A percentile compares a stretch with the other conserved stretches of the same genome.
Evolutionary conservation across 768 basidiomycete species (phyloP).

Genomic region (Termitomyces sp.): DNA sequence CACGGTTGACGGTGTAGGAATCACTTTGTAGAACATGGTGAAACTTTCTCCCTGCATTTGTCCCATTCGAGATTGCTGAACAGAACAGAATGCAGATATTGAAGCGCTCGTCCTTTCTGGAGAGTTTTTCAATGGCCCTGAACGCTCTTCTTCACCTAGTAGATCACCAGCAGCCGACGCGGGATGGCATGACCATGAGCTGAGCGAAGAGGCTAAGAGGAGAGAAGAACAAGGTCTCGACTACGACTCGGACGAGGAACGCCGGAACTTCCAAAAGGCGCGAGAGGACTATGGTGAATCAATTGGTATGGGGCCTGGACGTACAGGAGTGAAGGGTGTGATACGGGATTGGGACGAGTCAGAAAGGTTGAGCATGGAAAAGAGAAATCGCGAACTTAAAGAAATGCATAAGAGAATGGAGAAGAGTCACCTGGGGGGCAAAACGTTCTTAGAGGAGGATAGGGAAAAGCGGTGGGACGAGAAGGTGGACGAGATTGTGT

Average conservation of each 20-base stretch:
- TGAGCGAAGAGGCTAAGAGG: conserved; percentile 30
- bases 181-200: conserved; percentile 51
- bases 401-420: conserved; percentile 56
- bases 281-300: conserved; percentile 39
- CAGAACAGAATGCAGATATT: conserved; percentile 19
- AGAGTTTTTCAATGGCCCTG: conserved; percentile 54
- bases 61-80: background rate
- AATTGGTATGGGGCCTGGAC: conserved; percentile 81
- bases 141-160: conserved; percentile 56
- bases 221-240: conserved; percentile 32
- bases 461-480: conserved; percentile 45
- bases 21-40: conserved; percentile 5
- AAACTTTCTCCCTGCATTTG: background rate
- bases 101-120: conserved; percentile 45
- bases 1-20: background rate
- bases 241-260: conserved; percentile 37
- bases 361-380: conserved; percentile 44
- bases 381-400: conserved; percentile 45
- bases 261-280: conserved; percentile 26
- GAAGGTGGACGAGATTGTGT: conserved; percentile 38
- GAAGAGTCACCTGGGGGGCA: conserved; percentile 56
- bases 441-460: conserved; percentile 76
- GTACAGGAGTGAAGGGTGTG: conserved; percentile 87
- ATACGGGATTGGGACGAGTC: conserved; percentile 79
- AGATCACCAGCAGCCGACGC: conserved; percentile 57